Percentiles rank a stretch among this genome's conserved stretches.
phyloP scores from a whole-genome alignment of 1,284 basidiomycete species.

The Wolfiporia cocos region DNA sequence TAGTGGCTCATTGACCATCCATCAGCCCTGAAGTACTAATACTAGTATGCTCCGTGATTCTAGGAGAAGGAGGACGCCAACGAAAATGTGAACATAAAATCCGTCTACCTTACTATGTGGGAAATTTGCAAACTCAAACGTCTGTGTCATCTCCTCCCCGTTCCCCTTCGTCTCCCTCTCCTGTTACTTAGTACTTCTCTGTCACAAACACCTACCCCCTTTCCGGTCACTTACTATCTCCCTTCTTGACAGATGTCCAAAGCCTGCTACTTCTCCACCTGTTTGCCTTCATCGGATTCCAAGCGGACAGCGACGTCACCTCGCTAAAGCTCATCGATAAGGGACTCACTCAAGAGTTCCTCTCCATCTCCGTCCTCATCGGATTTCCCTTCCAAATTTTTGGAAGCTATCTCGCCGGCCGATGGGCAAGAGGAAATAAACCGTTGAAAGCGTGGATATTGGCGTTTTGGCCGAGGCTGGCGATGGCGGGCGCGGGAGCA shows the following conservation, averaged over 20 bases:
- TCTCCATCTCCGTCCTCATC: slow-evolving; percentile 91
- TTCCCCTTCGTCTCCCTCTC: too few species aligned
- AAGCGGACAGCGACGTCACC: slow-evolving; percentile 91
- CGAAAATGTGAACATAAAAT: slow-evolving; percentile 86
- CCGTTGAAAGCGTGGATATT: slow-evolving; percentile 84
- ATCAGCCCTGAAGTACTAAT: too few species aligned
- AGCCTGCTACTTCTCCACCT: slow-evolving; percentile 84
- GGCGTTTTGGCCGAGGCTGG: slow-evolving; percentile 87
- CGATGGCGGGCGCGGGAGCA: slow-evolving; percentile 71
- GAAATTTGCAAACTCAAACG: slow-evolving; percentile 88
- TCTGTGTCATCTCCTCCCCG: slow-evolving; percentile 32
- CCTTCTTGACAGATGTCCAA: slow-evolving; percentile 78
- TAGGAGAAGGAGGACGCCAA: slow-evolving; percentile 70
- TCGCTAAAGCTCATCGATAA: slow-evolving; percentile 96
- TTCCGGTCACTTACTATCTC: background rate
- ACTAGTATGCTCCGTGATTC: too few species aligned
- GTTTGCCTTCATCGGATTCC: slow-evolving; percentile 93
- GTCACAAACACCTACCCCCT: too few species aligned
- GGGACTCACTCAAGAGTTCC: slow-evolving; percentile 91
- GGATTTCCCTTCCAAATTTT: slow-evolving; percentile 98
- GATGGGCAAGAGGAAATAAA: slow-evolving; percentile 77
- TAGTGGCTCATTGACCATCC: too few species aligned
- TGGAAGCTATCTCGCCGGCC: slow-evolving; percentile 94
- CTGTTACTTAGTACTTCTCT: too few species aligned
- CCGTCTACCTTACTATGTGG: slow-evolving; percentile 95